phyloP scores from a whole-genome alignment of 257 asterid genomes.

The Eustoma russellianum region DNA sequence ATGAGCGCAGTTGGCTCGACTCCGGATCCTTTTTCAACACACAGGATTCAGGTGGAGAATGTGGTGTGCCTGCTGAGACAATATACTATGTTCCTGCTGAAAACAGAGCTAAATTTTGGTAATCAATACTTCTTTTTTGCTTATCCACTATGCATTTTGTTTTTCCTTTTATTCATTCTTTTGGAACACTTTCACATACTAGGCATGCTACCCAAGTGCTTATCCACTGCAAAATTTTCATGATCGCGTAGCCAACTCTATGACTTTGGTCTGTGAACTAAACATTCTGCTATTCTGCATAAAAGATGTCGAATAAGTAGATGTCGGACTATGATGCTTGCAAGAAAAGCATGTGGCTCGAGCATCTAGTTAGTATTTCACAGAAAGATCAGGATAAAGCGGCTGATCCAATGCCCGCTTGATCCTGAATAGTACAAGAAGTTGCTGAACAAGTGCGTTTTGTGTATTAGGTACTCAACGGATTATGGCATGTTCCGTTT shows the following conservation, averaged over 20 bases:
- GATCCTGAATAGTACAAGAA: not conserved
- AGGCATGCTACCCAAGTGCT: too few species aligned
- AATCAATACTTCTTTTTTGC: not conserved
- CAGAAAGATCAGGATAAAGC: not conserved
- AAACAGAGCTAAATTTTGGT: slow-evolving; percentile 46
- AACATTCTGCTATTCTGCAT: too few species aligned
- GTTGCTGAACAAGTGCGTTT: not conserved
- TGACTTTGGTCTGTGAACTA: too few species aligned
- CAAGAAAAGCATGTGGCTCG: too few species aligned
- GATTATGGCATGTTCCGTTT: slow-evolving; percentile 40
- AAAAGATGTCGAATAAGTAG: too few species aligned
- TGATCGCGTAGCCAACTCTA: too few species aligned
- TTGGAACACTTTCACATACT: not conserved
- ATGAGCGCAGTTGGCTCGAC: slow-evolving; percentile 37
- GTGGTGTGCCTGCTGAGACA: slow-evolving; percentile 48
- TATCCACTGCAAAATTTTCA: too few species aligned
- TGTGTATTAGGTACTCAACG: slow-evolving; percentile 23
- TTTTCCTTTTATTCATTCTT: too few species aligned
- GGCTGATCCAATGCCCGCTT: not conserved
- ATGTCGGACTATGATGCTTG: too few species aligned
- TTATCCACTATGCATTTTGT: not conserved
- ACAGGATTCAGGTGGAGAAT: slow-evolving; percentile 44
- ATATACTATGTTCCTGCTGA: slow-evolving; percentile 39
- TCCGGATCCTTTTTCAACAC: slow-evolving; percentile 33
- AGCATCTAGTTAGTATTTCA: not conserved